Base-by-base conservation (phyloP, 2,329 filamentous ascomycete species). In the Pseudophaeomoniella oleicola region DNA sequence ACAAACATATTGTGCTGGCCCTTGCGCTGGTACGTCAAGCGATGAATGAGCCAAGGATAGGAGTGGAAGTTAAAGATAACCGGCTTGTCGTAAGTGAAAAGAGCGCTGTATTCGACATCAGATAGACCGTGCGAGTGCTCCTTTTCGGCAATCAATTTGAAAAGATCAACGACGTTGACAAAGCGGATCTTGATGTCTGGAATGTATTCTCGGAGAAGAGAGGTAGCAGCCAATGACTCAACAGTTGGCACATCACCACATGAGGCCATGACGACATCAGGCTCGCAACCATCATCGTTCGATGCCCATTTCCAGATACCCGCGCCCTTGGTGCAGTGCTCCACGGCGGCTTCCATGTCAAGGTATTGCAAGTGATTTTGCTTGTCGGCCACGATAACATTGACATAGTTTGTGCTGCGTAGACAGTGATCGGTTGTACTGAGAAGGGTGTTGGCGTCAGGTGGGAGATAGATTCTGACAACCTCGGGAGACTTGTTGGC, bases 31-130 rank as follows among this genome's bases (percentile, higher is more conserved):
- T 85, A 86, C 1, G 79, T 81, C 46, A 87, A 58, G 35, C 81
- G 69, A 60, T 86, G 81, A 36, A 87, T 72, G 49, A 87, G 66
- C 78, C 78, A 86, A 5, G 81, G 81, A 60, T 87, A 86, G 19
- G 74, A 79, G 62, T 87, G 81, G 71, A 86, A 87, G 63, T 85
- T 86, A 66, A 87, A 86, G 51, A 86, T 75, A 52, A 84, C 64
- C 15, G 81, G 81, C 45, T 68, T 76, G 61, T 84, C 64, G 12
- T 67, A 64, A 1, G 81, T 86, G 65, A 87, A 87, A 44, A 85
- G 60, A 29, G 77, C 64, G 11, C 57, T 58, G 72, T 77, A 87
- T 51, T 84, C 76, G 13, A 48, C 44, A 46, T 82, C 74, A 0
- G 64, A 68, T 39, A 86, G 65, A 30, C 81, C 81, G 57, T 87